phyloP scores from a whole-genome alignment of 371 early-diverging fungal species.

The Mucor mucedo region DNA sequence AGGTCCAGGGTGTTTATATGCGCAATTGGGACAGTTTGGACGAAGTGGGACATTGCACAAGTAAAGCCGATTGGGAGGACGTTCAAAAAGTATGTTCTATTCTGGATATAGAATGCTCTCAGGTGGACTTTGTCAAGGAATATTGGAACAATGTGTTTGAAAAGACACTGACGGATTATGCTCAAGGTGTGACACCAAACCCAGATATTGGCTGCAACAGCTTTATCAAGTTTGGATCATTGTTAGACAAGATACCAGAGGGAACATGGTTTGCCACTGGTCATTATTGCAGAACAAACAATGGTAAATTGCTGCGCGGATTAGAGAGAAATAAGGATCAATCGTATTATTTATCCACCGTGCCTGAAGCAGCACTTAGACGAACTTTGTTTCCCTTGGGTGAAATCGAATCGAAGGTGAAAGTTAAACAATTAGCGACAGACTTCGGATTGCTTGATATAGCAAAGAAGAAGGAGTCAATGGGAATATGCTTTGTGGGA shows the following conservation, averaged over 20 bases:
- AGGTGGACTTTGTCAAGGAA: slow-evolving; percentile 83
- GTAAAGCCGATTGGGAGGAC: slow-evolving; percentile 82
- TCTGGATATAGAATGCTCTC: slow-evolving; percentile 70
- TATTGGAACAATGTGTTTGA: slow-evolving; percentile 93
- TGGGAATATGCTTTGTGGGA: slow-evolving; percentile 97
- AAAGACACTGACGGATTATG: slow-evolving; percentile 73
- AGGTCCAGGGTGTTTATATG: slow-evolving; percentile 89
- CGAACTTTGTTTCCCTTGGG: slow-evolving; percentile 89
- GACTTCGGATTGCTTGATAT: slow-evolving; percentile 57
- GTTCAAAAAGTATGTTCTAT: slow-evolving; percentile 75
- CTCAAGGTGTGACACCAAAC: slow-evolving; percentile 84
- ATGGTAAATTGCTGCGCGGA: slow-evolving; percentile 52
- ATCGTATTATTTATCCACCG: slow-evolving; percentile 87
- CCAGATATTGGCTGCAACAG: slow-evolving; percentile 92
- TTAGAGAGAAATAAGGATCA: slow-evolving; percentile 87
- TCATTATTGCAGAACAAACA: slow-evolving; percentile 76
- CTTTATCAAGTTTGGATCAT: slow-evolving; percentile 90
- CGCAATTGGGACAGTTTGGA: slow-evolving; percentile 92
- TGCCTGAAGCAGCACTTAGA: slow-evolving; percentile 53
- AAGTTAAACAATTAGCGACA: slow-evolving; percentile 76
- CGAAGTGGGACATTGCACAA: slow-evolving; percentile 81
- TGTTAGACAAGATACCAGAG: slow-evolving; percentile 59
- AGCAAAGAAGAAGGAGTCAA: slow-evolving; percentile 84
- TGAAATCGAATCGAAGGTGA: slow-evolving; percentile 62
- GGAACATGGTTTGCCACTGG: slow-evolving; percentile 82